These are phyloP conservation scores for Cercophora scortea DNA, from an alignment of 495 filamentous ascomycete genomes.

Conservation along the genomic window DNA sequence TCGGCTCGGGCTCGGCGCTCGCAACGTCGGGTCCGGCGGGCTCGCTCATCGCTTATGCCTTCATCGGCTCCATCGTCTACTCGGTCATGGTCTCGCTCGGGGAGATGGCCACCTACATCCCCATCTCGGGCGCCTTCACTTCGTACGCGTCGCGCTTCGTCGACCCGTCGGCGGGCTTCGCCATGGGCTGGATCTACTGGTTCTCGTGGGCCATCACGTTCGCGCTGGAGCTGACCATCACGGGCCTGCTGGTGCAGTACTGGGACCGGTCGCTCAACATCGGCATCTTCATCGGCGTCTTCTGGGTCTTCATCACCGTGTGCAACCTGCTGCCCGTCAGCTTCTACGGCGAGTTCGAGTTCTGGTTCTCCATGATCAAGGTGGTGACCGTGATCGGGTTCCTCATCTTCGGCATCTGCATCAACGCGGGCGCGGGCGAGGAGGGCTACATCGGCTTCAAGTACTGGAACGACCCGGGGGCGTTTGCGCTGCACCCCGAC, in stretches of 20 bases:
- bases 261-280: conserved; percentile 52
- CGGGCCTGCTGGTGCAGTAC: conserved; percentile 66
- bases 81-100: conserved; percentile 51
- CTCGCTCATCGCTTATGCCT: conserved; percentile 60
- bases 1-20: conserved; percentile 59
- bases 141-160: conserved; percentile 66
- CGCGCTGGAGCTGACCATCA: conserved; percentile 68
- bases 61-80: conserved; percentile 58
- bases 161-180: conserved; percentile 67
- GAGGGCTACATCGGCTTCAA: conserved; percentile 62
- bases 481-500: conserved; percentile 47
- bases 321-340: conserved; percentile 62
- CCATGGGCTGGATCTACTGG: conserved; percentile 64
- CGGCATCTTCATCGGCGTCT: conserved; percentile 68
- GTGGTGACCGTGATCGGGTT: conserved; percentile 67
- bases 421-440: conserved; percentile 59
- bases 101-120: conserved; percentile 70
- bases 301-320: conserved; percentile 59
- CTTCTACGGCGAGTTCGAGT: conserved; percentile 67
- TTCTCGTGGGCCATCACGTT: conserved; percentile 53
- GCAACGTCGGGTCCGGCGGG: conserved; percentile 56
- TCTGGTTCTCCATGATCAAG: conserved; percentile 67
- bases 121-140: conserved; percentile 68
- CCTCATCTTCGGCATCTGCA: conserved; percentile 56
- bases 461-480: conserved; percentile 63